Evolutionary conservation across 2,329 filamentous ascomycete genomes (phyloP).

Genomic region (Nannizziopsis arthrosporioides): DNA sequence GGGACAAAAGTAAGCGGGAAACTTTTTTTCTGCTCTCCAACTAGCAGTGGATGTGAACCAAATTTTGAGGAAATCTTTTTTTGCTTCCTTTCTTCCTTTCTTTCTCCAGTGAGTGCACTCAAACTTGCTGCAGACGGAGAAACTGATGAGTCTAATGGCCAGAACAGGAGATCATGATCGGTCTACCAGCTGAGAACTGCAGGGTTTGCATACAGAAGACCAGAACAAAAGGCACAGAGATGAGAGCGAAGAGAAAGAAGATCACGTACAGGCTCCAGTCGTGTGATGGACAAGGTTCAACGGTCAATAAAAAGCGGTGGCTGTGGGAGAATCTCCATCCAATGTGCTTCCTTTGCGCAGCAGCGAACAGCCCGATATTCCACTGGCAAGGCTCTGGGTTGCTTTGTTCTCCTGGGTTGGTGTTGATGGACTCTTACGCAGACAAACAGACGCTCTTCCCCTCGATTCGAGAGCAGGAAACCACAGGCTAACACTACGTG

Average conservation of each 20-base stretch:
- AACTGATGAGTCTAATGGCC: too few species aligned
- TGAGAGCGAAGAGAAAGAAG: background rate
- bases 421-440: too few species aligned
- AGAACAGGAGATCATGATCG: too few species aligned
- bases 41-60: too few species aligned
- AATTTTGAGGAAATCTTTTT: background rate
- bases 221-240: background rate
- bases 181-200: too few species aligned
- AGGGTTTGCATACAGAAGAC: too few species aligned
- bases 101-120: background rate
- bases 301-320: background rate
- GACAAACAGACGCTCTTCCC: too few species aligned
- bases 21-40: background rate
- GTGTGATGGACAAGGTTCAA: background rate
- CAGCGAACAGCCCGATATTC: background rate
- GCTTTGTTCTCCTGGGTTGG: too few species aligned
- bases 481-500: too few species aligned
- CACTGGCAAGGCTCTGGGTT: too few species aligned
- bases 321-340: background rate
- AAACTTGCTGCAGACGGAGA: too few species aligned
- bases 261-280: background rate
- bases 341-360: background rate
- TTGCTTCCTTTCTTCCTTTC: background rate
- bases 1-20: slow-evolving; percentile 6
- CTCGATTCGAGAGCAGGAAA: too few species aligned